Evolutionary conservation across 768 basidiomycete species (phyloP), one percentile per base, ranked within the genome.

Genomic region (Pluteus cervinus): DNA sequence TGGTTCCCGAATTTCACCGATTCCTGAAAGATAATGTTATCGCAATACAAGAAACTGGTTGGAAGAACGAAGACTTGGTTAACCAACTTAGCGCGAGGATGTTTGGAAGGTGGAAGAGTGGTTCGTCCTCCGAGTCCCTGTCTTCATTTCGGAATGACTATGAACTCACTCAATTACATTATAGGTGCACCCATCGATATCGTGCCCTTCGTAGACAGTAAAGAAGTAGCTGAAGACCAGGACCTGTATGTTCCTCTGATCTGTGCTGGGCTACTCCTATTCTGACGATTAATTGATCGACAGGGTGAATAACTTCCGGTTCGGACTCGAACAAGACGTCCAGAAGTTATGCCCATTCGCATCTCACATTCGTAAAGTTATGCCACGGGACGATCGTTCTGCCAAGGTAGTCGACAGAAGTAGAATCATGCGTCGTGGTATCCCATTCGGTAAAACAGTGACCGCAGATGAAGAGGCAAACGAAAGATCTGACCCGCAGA

Each of bases 1-100:
- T 57, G n/a, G 69, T 75, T 5, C 72, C 69, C 3, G 71, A 76
- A 41, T 76, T 73, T 52, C 49, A 72, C 51, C 46, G 64, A 5
- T 74, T 69, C 58, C 51, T 73, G 33, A 48, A 50, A 12, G 48
- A 57, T 33, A 61, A 74, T 47, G 63, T 71, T 4, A 47, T 72
- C 20, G 44, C 47, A 12, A 40, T 56, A 31, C 55, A 55, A 10
- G n/a, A n/a, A n/a, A n/a, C n/a, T n/a, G 63, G 61, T 1, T 47
- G 73, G 33, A 58, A 58, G 1, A 41, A 42, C 5, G 47, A 62
- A 35, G 53, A 72, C 40, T 69, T 72, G 11, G 64, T 63, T 29
- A 71, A 68, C 14, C 26, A 14, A 14, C 26, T 28, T 9, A 28
- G 9, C 9, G 26, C 26, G 26, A 28, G 26, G 14, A 28, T 28